A percentile compares a stretch with the other conserved stretches of the same genome.
phyloP scores from a whole-genome alignment of 2,329 filamentous ascomycete species.

The Penicillium concentricum region DNA sequence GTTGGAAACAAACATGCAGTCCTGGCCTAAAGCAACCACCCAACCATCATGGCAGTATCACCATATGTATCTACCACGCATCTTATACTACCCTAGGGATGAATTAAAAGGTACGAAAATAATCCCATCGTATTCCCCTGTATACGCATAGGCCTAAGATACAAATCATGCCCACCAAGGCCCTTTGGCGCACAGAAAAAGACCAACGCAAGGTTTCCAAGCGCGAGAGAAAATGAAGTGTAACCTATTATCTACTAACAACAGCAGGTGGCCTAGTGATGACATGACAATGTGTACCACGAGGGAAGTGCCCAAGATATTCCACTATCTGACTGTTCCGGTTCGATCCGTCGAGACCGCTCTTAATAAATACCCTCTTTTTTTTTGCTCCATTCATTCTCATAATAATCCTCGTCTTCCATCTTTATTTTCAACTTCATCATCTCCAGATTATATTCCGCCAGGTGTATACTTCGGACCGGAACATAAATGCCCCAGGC shows the following conservation, averaged over 20 bases:
- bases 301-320: conserved; percentile 1
- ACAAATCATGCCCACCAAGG: neutral
- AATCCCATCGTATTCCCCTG: neutral
- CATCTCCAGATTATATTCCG: neutral
- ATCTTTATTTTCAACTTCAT: no score
- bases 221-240: neutral
- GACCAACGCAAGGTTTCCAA: neutral
- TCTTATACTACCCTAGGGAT: no score
- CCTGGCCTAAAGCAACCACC: neutral
- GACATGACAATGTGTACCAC: neutral
- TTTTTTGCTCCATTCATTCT: no score
- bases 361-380: no score
- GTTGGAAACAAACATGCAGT: no score
- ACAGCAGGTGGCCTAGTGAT: neutral
- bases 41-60: no score
- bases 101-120: no score
- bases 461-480: conserved; percentile 3
- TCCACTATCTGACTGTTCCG: neutral
- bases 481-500: neutral
- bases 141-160: neutral
- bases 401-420: neutral
- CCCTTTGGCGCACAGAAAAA: no score
- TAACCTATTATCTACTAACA: neutral
- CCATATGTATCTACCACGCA: neutral
- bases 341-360: neutral